Conservation (phyloP, 192 early-diverging fungal species). For the Rhizophagus clarus region DNA sequence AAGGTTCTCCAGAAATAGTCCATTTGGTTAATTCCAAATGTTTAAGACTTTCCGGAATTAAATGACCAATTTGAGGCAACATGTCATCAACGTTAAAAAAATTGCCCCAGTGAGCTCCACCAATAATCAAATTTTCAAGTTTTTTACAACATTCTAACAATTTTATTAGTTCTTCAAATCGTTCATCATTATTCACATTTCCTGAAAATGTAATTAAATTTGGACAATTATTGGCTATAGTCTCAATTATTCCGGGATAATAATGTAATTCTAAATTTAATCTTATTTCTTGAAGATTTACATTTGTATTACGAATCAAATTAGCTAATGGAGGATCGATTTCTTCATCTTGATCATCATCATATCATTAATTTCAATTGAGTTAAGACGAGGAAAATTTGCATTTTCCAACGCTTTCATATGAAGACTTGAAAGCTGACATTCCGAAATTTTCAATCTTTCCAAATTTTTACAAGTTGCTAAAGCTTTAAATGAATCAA, state of each 20-base stretch:
- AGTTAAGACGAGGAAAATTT: not conserved
- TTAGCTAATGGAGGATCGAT: not conserved
- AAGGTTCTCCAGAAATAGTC: not conserved
- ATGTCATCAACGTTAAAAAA: not conserved
- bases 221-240: not conserved
- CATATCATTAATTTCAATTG: conserved; percentile 16
- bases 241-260: conserved; percentile 7
- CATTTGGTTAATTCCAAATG: conserved; percentile 16
- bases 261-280: conserved; percentile 23
- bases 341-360: not conserved
- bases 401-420: not conserved
- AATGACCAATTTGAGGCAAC: not conserved
- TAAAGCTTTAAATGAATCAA: not conserved
- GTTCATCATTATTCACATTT: conserved; percentile 14
- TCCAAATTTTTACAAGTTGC: conserved; percentile 15
- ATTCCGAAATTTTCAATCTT: not conserved
- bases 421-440: not conserved
- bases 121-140: conserved; percentile 13
- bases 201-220: conserved; percentile 6
- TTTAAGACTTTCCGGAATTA: not conserved
- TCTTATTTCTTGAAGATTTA: conserved; percentile 7
- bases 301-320: not conserved
- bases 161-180: not conserved
- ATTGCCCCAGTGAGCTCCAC: not conserved
- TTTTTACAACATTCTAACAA: conserved; percentile 7